Percentiles rank a stretch among this genome's conserved stretches.
phyloP scores from a whole-genome alignment of 495 filamentous ascomycete species.

The Bombardia bombarda region DNA sequence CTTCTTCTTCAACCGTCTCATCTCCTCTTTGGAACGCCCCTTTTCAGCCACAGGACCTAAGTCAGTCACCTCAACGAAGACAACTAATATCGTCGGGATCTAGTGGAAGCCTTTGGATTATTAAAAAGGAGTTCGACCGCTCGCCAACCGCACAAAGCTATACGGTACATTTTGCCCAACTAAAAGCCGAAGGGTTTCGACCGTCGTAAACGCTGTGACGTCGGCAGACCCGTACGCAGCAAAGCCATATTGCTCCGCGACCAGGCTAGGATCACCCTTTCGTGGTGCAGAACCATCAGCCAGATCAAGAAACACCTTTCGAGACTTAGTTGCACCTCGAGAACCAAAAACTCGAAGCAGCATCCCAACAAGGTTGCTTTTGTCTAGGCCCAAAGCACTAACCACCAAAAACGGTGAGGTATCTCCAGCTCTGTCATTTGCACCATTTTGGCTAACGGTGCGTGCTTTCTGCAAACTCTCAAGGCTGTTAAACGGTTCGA shows the following conservation, averaged over 20 bases:
- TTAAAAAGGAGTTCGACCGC: conserved; percentile 61
- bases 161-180: conserved; percentile 82
- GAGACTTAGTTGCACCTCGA: conserved; percentile 42
- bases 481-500: conserved; percentile 70
- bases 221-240: conserved; percentile 72
- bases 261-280: conserved; percentile 59
- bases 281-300: conserved; percentile 51
- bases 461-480: conserved; percentile 65
- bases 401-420: conserved; percentile 72
- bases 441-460: conserved; percentile 23
- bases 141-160: conserved; percentile 75
- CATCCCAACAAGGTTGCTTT: conserved; percentile 71
- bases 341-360: conserved; percentile 60
- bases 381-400: conserved; percentile 68
- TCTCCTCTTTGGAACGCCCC: background rate
- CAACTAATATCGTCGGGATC: background rate
- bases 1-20: no score
- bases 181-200: conserved; percentile 66
- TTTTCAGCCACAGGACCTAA: background rate
- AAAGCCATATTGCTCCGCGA: conserved; percentile 65
- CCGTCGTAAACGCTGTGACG: conserved; percentile 72
- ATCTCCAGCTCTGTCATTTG: conserved; percentile 15
- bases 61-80: background rate
- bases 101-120: background rate
- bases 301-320: conserved; percentile 75